These are phyloP conservation scores for Blastobotrys chiropterorum DNA, from an alignment of 805 yeast genomes.

Conservation along the genomic window DNA sequence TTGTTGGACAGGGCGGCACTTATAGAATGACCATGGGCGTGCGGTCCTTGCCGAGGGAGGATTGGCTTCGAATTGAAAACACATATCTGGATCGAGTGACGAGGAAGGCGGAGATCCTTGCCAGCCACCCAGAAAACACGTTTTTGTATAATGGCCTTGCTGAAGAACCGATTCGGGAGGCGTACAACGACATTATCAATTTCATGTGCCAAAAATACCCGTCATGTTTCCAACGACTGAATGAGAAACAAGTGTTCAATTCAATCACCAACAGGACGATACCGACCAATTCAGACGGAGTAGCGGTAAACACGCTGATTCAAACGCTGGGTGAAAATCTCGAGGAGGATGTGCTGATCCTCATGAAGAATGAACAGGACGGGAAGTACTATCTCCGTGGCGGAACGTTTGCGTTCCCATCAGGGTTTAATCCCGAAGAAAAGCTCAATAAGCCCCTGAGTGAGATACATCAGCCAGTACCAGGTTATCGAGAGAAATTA, in stretches of 20 bases:
- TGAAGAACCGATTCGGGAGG: conserved; percentile 41
- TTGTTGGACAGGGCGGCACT: conserved; percentile 43
- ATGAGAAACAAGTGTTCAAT: conserved; percentile 26
- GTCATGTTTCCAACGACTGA: conserved; percentile 36
- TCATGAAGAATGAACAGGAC: conserved; percentile 45
- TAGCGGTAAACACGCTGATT: conserved; percentile 12
- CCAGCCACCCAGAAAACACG: conserved; percentile 27
- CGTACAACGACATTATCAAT: conserved; percentile 38
- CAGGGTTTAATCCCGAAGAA: conserved; percentile 61
- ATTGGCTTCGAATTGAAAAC: conserved; percentile 57
- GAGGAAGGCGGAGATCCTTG: conserved; percentile 33
- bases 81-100: conserved; percentile 45
- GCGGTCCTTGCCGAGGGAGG: conserved; percentile 41
- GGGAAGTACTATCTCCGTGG: conserved; percentile 46
- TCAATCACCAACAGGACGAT: conserved; percentile 7
- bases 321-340: conserved; percentile 30
- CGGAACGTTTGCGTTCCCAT: conserved; percentile 57
- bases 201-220: conserved; percentile 49
- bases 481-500: conserved; percentile 52
- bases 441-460: conserved; percentile 51
- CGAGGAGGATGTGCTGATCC: conserved; percentile 59
- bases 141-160: conserved; percentile 30
- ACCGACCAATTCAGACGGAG: neutral
- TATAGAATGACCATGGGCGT: conserved; percentile 63
- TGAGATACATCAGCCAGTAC: conserved; percentile 64